phyloP scores from a whole-genome alignment of 805 yeast species.

The Schwanniomyces yamadae region DNA sequence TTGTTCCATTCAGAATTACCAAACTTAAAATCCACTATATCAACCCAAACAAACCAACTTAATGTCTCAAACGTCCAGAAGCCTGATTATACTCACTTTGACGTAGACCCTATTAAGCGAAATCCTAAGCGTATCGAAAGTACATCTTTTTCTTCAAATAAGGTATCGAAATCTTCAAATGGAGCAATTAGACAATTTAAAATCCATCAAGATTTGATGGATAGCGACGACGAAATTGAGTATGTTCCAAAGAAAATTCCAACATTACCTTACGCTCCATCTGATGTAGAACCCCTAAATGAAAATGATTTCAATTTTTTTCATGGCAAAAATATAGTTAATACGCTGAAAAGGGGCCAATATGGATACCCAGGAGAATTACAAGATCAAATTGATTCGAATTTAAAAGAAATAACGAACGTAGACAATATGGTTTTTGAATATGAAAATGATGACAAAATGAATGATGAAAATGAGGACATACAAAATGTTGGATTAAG shows the following conservation, averaged over 20 bases:
- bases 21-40: slow-evolving; percentile 7
- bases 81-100: slow-evolving; percentile 8
- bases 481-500: slow-evolving; percentile 29
- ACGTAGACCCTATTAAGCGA: slow-evolving; percentile 32
- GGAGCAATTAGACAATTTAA: slow-evolving; percentile 6
- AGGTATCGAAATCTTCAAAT: neutral
- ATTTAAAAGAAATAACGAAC: slow-evolving; percentile 12
- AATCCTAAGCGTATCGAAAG: neutral
- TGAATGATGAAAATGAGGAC: slow-evolving; percentile 1
- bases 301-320: slow-evolving; percentile 16
- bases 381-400: slow-evolving; percentile 11
- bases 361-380: slow-evolving; percentile 13
- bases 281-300: slow-evolving; percentile 41
- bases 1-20: slow-evolving; percentile 1
- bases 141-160: neutral
- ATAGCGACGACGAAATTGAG: slow-evolving; percentile 48
- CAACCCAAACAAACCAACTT: slow-evolving; percentile 8
- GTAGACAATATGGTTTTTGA: slow-evolving; percentile 4
- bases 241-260: slow-evolving; percentile 38
- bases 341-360: slow-evolving; percentile 17
- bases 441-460: neutral
- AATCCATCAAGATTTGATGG: slow-evolving; percentile 19
- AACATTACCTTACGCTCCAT: slow-evolving; percentile 45
- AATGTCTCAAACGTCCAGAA: slow-evolving; percentile 15
- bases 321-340: slow-evolving; percentile 12